Evolutionary conservation across 495 filamentous ascomycete genomes (phyloP), one percentile per base, ranked within the genome.

Genomic region (Penicillium argentinense): DNA sequence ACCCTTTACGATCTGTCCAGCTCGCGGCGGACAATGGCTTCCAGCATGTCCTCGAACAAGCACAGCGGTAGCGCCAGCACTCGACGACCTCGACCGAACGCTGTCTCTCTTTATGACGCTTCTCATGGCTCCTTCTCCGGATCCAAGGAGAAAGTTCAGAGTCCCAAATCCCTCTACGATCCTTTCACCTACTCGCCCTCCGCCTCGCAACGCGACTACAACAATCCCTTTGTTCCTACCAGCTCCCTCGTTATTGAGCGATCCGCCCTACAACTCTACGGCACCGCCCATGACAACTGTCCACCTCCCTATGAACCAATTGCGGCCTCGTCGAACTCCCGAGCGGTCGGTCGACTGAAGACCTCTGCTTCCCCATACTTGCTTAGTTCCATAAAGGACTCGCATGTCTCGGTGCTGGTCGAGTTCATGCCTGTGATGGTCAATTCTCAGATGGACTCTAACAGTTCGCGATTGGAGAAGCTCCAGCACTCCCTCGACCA

Each of bases 1-100:
- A 91, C 86, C 0, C 77, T 97, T 9, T 95, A 92, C 64, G 88
- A 95, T 46, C 72, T 97, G 9, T 95, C 89, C 5, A 74, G 82
- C 34, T 87, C 88, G 6, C 75, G 87, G 19, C 84, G 78, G 63
- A 56, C 63, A 22, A 70, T 69, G 64, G 62, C 57, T n/a, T 64
- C 60, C 13, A 68, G 62, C 42, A 76, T 77, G 65, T 57, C 61
- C 6, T 62, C 62, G 14, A 58, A 43, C 34, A 66, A 66, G 37
- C 61, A 68, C 23, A 44, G 60, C 26, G 60, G 51, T 21, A 40
- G 42, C 29, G 58, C 59, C 17, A 36, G 33, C 33, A 9, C 17
- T 25, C 48, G 51, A 28, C 63, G 59, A 45, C 49, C 56, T 39
- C 64, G 56, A 49, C 58, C 62, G 9, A 56, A 50, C 34, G 51